Percentiles rank a stretch among this genome's conserved stretches.
Evolutionary conservation across 1,139 yeast species (phyloP).

Genomic region (Diutina mesorugosa): DNA sequence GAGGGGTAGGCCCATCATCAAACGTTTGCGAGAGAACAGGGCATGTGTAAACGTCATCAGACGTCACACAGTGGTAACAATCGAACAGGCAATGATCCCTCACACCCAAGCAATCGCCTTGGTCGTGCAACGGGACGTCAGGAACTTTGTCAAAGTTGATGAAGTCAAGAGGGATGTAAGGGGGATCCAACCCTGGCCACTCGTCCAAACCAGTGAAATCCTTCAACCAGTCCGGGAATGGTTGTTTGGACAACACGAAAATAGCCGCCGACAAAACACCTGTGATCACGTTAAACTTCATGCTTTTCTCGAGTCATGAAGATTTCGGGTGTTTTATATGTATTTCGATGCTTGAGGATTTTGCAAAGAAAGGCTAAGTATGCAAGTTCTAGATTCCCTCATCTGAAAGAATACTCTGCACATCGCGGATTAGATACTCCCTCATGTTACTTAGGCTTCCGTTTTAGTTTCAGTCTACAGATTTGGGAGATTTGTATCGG

Average conservation of each 20-base stretch:
- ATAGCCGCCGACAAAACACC: background rate
- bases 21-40: constrained; percentile 70
- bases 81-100: constrained; percentile 64
- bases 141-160: constrained; percentile 40
- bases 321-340: background rate
- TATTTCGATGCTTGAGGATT: background rate
- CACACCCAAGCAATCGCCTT: constrained; percentile 44
- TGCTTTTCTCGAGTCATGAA: background rate
- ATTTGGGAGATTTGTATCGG: too few species aligned
- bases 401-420: too few species aligned
- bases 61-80: constrained; percentile 67
- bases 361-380: background rate
- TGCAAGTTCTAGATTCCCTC: too few species aligned
- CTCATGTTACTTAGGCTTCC: too few species aligned
- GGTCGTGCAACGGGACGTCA: constrained; percentile 33
- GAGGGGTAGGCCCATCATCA: constrained; percentile 85
- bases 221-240: constrained; percentile 65
- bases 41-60: constrained; percentile 70
- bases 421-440: too few species aligned
- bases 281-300: background rate
- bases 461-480: too few species aligned
- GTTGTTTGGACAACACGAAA: background rate
- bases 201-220: constrained; percentile 57
- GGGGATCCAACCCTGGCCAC: constrained; percentile 86
- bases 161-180: constrained; percentile 70